phyloP scores from a whole-genome alignment of 768 basidiomycete genomes.

The Suillus alpinus region DNA sequence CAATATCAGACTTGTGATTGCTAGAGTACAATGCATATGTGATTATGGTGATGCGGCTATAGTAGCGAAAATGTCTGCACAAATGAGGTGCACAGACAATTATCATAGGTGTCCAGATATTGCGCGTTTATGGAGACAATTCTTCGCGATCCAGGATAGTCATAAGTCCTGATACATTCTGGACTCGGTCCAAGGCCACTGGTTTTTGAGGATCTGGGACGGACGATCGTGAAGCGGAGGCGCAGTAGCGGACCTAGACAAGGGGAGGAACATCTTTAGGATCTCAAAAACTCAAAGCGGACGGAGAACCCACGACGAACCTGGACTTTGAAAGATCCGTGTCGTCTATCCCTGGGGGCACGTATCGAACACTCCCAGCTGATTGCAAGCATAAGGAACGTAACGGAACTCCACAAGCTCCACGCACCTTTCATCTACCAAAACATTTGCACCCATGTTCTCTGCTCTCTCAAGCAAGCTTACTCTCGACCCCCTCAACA shows the following conservation, averaged over 20 bases:
- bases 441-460: constrained; percentile 51
- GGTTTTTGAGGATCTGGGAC: constrained; percentile 57
- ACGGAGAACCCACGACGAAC: constrained; percentile 35
- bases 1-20: neutral
- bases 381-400: constrained; percentile 2
- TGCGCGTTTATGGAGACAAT: constrained; percentile 8
- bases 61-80: neutral
- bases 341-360: constrained; percentile 46
- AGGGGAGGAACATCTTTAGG: neutral
- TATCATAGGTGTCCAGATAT: constrained; percentile 8
- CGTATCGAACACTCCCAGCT: constrained; percentile 69
- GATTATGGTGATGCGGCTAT: neutral
- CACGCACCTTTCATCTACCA: constrained; percentile 70
- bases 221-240: constrained; percentile 53
- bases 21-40: constrained; percentile 4
- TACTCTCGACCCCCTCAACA: constrained; percentile 55
- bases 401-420: neutral
- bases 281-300: neutral
- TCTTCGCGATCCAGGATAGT: constrained; percentile 54
- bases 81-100: neutral
- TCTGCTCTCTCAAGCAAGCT: constrained; percentile 50
- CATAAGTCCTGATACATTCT: constrained; percentile 72
- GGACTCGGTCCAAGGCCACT: constrained; percentile 58
- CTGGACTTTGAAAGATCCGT: constrained; percentile 57
- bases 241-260: constrained; percentile 59